A percentile compares a stretch with the other conserved stretches of the same genome.
phyloP scores from a whole-genome alignment of 2,329 filamentous ascomycete species.

The Aspergillus oerlinghausenensis region DNA sequence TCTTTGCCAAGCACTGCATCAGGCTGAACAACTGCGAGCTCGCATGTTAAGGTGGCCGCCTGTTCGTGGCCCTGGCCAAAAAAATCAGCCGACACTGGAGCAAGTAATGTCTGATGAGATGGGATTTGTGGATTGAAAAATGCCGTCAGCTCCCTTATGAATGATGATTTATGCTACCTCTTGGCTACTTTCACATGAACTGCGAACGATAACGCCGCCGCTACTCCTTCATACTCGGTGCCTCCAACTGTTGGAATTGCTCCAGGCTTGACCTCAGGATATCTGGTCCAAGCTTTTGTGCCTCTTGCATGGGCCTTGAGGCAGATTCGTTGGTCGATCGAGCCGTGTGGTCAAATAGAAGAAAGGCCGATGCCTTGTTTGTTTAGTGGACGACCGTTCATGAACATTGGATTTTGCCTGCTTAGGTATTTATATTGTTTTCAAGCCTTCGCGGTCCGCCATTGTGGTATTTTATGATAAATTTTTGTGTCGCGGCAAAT shows the following conservation, averaged over 20 bases:
- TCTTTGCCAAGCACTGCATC: constrained; percentile 43
- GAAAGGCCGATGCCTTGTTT: background rate
- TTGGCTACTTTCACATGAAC: background rate
- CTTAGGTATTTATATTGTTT: constrained; percentile 1
- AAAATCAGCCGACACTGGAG: constrained; percentile 41
- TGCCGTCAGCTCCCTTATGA: background rate
- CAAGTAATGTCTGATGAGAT: constrained; percentile 56
- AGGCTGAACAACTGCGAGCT: constrained; percentile 45
- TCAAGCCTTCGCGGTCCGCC: background rate
- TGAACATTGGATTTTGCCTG: background rate
- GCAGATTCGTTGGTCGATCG: background rate
- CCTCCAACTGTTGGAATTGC: background rate
- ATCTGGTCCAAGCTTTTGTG: background rate
- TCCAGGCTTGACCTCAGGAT: background rate
- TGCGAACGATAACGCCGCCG: background rate
- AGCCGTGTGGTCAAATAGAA: background rate
- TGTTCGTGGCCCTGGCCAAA: constrained; percentile 41
- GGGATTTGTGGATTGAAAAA: constrained; percentile 48
- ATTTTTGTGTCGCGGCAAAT: background rate
- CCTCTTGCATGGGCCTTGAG: background rate
- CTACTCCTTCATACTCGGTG: background rate
- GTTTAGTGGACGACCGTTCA: background rate
- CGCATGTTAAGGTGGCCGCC: constrained; percentile 48
- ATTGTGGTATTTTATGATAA: background rate
- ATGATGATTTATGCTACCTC: background rate